Conservation (phyloP, 345 rosid genomes). For the Arabidopsis suecica region DNA sequence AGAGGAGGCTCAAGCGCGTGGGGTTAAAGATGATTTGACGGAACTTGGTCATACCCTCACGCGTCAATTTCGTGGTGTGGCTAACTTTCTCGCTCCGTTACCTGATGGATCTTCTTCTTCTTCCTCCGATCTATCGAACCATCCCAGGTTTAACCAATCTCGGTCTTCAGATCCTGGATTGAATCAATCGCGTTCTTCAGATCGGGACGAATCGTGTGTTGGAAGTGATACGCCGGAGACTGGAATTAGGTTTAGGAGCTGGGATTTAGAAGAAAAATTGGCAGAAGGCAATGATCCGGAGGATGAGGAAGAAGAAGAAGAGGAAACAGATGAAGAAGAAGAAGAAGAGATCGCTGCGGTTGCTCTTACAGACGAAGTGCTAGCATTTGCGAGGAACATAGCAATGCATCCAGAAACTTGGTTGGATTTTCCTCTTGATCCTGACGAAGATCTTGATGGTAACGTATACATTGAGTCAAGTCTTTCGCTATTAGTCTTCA, state of each 20-base stretch:
- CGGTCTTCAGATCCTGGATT: constrained; percentile 42
- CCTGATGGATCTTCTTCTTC: constrained; percentile 48
- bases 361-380: constrained; percentile 85
- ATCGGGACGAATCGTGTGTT: constrained; percentile 47
- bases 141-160: constrained; percentile 11
- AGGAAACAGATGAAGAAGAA: constrained; percentile 34
- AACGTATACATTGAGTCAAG: constrained; percentile 11
- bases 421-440: constrained; percentile 84
- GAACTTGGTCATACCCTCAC: constrained; percentile 78
- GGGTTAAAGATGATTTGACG: constrained; percentile 83
- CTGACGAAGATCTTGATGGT: constrained; percentile 77
- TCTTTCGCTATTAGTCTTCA: constrained; percentile 3
- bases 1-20: constrained; percentile 56
- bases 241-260: constrained; percentile 64
- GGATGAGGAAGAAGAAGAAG: constrained; percentile 55
- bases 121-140: constrained; percentile 37
- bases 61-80: constrained; percentile 89
- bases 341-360: constrained; percentile 58
- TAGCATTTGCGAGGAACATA: constrained; percentile 76
- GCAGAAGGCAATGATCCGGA: constrained; percentile 66
- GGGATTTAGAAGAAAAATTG: constrained; percentile 50
- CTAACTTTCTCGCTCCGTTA: constrained; percentile 89
- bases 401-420: constrained; percentile 98
- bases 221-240: constrained; percentile 80
- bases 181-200: constrained; percentile 33